These are phyloP conservation scores for Mycena galericulata DNA, from an alignment of 768 basidiomycete genomes.

Conservation along the genomic window DNA sequence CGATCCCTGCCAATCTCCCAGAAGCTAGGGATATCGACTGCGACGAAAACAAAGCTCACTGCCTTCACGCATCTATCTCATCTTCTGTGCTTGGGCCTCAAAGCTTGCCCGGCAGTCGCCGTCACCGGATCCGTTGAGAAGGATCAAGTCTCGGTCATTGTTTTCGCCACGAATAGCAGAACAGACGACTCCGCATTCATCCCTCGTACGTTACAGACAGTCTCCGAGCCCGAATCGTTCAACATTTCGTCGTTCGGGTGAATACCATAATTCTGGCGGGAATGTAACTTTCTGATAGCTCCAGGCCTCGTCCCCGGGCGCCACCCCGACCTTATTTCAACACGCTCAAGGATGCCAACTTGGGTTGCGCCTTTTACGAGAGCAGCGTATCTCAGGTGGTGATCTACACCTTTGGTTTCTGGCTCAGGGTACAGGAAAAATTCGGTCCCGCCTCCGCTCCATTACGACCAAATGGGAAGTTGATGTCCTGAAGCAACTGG, in stretches of 20 bases:
- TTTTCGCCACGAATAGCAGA: too few species aligned
- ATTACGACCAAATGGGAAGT: neutral
- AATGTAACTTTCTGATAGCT: neutral
- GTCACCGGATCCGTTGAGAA: too few species aligned
- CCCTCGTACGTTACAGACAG: too few species aligned
- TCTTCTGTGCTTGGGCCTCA: too few species aligned
- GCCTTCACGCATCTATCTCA: too few species aligned
- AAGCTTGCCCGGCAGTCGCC: too few species aligned
- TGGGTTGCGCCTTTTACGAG: neutral
- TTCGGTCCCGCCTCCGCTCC: neutral
- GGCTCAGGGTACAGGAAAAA: neutral
- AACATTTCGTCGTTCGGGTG: neutral
- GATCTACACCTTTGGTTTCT: neutral
- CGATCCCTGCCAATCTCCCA: too few species aligned
- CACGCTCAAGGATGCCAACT: neutral
- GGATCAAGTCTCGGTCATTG: too few species aligned
- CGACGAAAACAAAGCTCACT: too few species aligned
- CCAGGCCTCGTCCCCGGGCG: neutral
- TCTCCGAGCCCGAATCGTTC: neutral
- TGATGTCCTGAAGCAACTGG: neutral
- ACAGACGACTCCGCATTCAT: too few species aligned
- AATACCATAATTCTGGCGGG: neutral
- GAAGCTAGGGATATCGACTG: too few species aligned
- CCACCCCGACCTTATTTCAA: neutral
- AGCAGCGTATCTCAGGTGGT: neutral